phyloP scores from a whole-genome alignment of 345 rosid genomes.

The Iberis pinnata region DNA sequence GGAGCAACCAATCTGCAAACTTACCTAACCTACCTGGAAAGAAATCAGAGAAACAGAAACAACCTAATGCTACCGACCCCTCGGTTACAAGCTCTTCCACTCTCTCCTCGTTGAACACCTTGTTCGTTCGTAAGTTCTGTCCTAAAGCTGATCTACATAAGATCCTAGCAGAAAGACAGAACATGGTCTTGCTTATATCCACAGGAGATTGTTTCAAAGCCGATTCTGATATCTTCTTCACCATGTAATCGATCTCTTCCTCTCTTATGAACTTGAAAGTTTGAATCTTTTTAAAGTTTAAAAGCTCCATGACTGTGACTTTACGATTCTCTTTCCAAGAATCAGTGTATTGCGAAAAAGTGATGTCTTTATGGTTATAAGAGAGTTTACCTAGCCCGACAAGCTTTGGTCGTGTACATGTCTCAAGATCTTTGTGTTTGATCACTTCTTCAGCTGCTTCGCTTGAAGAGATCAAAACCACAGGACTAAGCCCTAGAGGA shows the following conservation, averaged over 20 bases:
- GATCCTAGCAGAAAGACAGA: slow-evolving; percentile 15
- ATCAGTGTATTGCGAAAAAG: slow-evolving; percentile 28
- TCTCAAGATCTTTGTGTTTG: slow-evolving; percentile 33
- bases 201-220: slow-evolving; percentile 12
- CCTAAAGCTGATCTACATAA: slow-evolving; percentile 37
- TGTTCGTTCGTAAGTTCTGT: slow-evolving; percentile 22
- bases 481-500: slow-evolving; percentile 23
- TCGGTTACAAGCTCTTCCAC: slow-evolving; percentile 27
- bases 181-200: slow-evolving; percentile 21
- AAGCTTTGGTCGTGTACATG: slow-evolving; percentile 29
- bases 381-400: slow-evolving; percentile 29
- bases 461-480: slow-evolving; percentile 35
- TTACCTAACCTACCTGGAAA: slow-evolving; percentile 32
- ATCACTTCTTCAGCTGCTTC: slow-evolving; percentile 32
- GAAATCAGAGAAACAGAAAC: slow-evolving; percentile 29
- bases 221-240: slow-evolving; percentile 12
- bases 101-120: not conserved
- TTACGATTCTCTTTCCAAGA: slow-evolving; percentile 39
- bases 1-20: slow-evolving; percentile 30
- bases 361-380: slow-evolving; percentile 34
- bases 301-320: slow-evolving; percentile 19
- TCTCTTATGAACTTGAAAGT: slow-evolving; percentile 31
- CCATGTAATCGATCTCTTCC: slow-evolving; percentile 32
- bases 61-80: slow-evolving; percentile 15
- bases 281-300: slow-evolving; percentile 30